Conservation (phyloP, 441 rosid species). For the Rhodomyrtus psidioides region DNA sequence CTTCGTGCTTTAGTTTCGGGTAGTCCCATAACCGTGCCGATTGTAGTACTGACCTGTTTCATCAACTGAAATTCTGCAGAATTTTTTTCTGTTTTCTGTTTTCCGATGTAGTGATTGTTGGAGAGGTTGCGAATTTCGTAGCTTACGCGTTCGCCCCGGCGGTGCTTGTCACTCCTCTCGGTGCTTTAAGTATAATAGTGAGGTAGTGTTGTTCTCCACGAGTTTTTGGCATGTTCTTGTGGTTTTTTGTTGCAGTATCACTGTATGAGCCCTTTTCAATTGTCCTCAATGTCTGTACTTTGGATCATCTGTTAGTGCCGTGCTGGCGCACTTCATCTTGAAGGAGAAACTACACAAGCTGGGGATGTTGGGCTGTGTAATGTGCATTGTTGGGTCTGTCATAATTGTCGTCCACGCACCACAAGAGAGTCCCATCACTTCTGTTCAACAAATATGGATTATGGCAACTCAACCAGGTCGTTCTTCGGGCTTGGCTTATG, state of each 20-base stretch:
- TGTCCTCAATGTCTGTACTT: not conserved
- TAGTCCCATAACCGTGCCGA: too few species aligned
- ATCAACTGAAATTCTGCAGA: slow-evolving; percentile 19
- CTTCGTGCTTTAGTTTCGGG: not conserved
- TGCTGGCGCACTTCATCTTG: slow-evolving; percentile 72
- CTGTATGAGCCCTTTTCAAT: not conserved
- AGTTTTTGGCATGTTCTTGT: not conserved
- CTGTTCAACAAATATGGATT: slow-evolving; percentile 72
- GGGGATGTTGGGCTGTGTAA: slow-evolving; percentile 77
- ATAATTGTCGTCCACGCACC: slow-evolving; percentile 85
- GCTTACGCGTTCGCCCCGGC: slow-evolving; percentile 90
- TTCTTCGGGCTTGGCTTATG: not conserved
- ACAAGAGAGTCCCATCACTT: slow-evolving; percentile 55
- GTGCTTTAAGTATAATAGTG: slow-evolving; percentile 80
- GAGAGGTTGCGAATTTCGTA: slow-evolving; percentile 82
- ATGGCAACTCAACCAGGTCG: slow-evolving; percentile 73
- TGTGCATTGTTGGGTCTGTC: slow-evolving; percentile 78
- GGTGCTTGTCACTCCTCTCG: slow-evolving; percentile 85
- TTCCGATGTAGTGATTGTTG: slow-evolving; percentile 65
- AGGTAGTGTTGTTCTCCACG: slow-evolving; percentile 30
- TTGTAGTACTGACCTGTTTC: not conserved
- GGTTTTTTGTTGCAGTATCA: not conserved
- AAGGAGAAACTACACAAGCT: slow-evolving; percentile 61
- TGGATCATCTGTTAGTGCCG: slow-evolving; percentile 36
- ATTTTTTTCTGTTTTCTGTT: slow-evolving; percentile 15